Evolutionary conservation across 768 basidiomycete genomes (phyloP), one percentile per base, ranked within the genome.

Genomic region (Mycena olivaceomarginata): DNA sequence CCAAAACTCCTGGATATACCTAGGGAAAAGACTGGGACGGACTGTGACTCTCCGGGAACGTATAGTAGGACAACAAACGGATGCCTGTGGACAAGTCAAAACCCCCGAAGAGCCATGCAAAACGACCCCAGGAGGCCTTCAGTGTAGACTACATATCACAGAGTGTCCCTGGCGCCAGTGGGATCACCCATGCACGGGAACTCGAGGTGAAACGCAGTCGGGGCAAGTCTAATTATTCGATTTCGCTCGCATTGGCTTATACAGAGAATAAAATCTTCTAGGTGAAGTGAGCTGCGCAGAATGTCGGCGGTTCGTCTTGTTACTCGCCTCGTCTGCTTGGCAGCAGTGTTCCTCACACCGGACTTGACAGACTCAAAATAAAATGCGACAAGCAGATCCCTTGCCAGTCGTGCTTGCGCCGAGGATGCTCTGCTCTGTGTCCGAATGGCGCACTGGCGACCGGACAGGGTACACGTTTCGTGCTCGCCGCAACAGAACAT

Each of bases 371-470:
- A 80, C 88, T 95, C 80, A 93, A 95, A 89, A 94, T 95, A 83
- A 94, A 94, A 82, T 95, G 94, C 87, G 93, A 95, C 90, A 95
- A 95, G 87, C 90, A 93, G 78, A 93, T 95, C 70, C 94, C 94
- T 12, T 95, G 94, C 82, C 93, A 94, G 82, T 94, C 94, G 0
- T 95, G 94, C 82, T 79, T 94, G 91, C 85, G 94, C 79, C 85
- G 94, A 80, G 93, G 94, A 39, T 95, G 94, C 81, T 91, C 91
- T 45, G 89, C 93, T 2, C 81, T 95, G 25, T 95, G 94, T 84
- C 94, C 94, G 7, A 94, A 94, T 81, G 94, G 94, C 91, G 70
- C 77, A 88, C 86, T 95, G n/a, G 91, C 94, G 0, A 95, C 94
- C n/a, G 94, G 94, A 15, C 93, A 95, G 84, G 94, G 94, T 75